Conservation (phyloP, 73 alveolate species). For the Paramecium biaurelia region DNA sequence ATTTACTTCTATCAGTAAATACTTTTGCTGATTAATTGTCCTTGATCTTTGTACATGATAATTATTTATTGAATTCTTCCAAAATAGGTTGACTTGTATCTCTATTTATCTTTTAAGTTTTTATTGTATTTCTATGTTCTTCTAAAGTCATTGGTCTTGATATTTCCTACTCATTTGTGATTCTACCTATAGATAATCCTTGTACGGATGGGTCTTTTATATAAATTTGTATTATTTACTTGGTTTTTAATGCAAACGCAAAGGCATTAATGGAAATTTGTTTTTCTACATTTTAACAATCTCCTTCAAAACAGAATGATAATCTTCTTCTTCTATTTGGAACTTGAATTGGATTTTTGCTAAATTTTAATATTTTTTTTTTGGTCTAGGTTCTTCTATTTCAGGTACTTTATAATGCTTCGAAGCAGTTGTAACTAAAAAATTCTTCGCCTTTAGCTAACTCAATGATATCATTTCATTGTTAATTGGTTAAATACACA, state of each 20-base stretch:
- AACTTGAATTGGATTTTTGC: not conserved
- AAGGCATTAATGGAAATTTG: not conserved
- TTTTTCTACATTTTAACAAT: not conserved
- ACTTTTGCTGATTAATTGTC: not conserved
- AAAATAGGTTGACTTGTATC: conserved; percentile 7
- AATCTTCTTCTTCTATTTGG: conserved; percentile 25
- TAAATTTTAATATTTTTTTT: not conserved
- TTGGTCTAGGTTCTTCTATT: conserved; percentile 11
- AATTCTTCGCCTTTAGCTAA: not conserved
- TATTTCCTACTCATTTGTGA: not conserved
- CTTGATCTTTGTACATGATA: not conserved
- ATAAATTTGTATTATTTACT: not conserved
- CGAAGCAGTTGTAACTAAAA: not conserved
- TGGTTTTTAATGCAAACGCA: not conserved
- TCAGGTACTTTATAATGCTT: not conserved
- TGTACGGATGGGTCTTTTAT: not conserved
- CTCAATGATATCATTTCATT: not conserved
- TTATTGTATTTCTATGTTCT: not conserved
- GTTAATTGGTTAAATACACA: not conserved
- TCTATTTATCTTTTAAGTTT: not conserved
- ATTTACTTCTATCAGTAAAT: conserved; percentile 10
- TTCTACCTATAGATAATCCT: not conserved
- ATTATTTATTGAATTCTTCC: not conserved
- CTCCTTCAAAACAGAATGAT: not conserved
- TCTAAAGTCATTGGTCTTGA: not conserved